A percentile compares a stretch with the other conserved stretches of the same genome.
Conservation (phyloP, 495 filamentous ascomycete species). For the Hypoxylon trugodes region DNA sequence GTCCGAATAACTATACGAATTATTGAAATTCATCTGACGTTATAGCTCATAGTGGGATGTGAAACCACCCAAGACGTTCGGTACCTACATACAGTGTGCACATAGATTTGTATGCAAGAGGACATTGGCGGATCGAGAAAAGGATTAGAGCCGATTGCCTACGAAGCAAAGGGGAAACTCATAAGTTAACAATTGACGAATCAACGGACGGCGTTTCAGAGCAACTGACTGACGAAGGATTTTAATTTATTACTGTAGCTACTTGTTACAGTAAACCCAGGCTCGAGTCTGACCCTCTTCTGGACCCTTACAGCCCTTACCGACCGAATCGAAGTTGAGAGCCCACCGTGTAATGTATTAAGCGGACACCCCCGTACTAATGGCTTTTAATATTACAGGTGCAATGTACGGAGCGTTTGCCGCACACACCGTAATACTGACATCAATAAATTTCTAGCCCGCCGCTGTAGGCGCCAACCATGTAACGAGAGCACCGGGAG, state of each 20-base stretch:
- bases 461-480: constrained; percentile 38
- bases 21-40: constrained; percentile 22
- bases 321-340: constrained; percentile 4
- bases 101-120: too few species aligned
- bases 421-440: constrained; percentile 38
- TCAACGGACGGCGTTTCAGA: constrained; percentile 22
- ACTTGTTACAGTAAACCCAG: constrained; percentile 29
- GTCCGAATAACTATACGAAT: constrained; percentile 31
- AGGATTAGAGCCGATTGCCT: neutral
- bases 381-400: constrained; percentile 24
- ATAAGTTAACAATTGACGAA: constrained; percentile 25
- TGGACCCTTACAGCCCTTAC: constrained; percentile 4
- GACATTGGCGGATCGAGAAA: constrained; percentile 13
- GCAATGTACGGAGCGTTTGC: constrained; percentile 30
- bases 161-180: constrained; percentile 6
- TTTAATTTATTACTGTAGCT: constrained; percentile 35
- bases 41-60: constrained; percentile 11
- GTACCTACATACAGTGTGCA: constrained; percentile 8
- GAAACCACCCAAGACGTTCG: constrained; percentile 31
- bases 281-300: constrained; percentile 6
- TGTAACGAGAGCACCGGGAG: constrained; percentile 11
- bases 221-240: neutral
- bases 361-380: constrained; percentile 25
- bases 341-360: constrained; percentile 3
- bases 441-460: constrained; percentile 31